A percentile compares a stretch with the other conserved stretches of the same genome.
These are phyloP conservation scores for Tetrapisispora taiwanensis DNA, from an alignment of 805 yeast species.

Conservation along the genomic window DNA sequence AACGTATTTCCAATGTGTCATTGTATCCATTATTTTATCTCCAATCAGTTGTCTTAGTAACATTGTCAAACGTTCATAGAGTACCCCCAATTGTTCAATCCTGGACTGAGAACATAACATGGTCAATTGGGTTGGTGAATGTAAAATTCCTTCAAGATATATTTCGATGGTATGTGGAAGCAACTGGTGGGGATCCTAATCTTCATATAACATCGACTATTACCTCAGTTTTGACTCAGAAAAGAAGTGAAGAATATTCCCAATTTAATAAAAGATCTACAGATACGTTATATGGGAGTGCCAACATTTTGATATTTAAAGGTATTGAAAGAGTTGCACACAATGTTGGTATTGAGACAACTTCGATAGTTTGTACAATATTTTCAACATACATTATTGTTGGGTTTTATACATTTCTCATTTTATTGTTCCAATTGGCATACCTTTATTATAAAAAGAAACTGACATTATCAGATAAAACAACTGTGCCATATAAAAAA, in stretches of 20 bases:
- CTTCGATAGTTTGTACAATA: conserved; percentile 77
- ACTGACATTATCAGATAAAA: conserved; percentile 29
- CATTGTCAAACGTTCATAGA: conserved; percentile 75
- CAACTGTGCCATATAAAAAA: conserved; percentile 27
- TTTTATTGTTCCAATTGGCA: neutral
- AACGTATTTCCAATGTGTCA: conserved; percentile 80
- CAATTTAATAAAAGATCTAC: conserved; percentile 27
- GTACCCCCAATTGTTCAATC: conserved; percentile 89
- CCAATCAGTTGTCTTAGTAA: conserved; percentile 75
- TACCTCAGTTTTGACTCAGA: conserved; percentile 64
- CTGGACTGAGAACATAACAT: conserved; percentile 85
- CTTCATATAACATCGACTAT: conserved; percentile 52
- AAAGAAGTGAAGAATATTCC: neutral
- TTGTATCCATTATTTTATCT: conserved; percentile 76
- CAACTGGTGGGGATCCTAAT: conserved; percentile 83
- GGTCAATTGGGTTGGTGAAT: conserved; percentile 90
- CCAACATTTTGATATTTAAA: conserved; percentile 57
- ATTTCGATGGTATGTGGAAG: conserved; percentile 73
- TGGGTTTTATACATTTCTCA: conserved; percentile 55
- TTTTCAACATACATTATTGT: conserved; percentile 74
- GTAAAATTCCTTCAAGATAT: conserved; percentile 74
- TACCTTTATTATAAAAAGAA: neutral
- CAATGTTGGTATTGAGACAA: conserved; percentile 65
- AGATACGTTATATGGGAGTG: conserved; percentile 39
- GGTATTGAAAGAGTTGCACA: conserved; percentile 82